Evolutionary conservation across 768 basidiomycete genomes (phyloP).

Genomic region (Gloeostereum incarnatum): DNA sequence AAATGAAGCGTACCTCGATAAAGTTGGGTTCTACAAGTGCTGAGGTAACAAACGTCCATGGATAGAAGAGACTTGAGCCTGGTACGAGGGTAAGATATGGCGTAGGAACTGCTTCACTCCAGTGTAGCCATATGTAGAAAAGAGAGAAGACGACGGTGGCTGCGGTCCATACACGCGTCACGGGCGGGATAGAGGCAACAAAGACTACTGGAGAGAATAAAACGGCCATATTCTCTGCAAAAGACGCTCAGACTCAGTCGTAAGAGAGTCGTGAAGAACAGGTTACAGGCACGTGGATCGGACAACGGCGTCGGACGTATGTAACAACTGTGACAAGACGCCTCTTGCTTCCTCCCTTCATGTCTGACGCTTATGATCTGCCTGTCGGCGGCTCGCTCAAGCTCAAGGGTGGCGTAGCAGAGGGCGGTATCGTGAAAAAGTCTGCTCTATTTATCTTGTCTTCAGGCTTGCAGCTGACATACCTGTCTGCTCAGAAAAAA

Average conservation of each 20-base stretch:
- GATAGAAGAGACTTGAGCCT: constrained; percentile 72
- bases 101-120: constrained; percentile 33
- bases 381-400: constrained; percentile 85
- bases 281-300: constrained; percentile 8
- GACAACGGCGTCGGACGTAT: too few relatives aligned
- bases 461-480: constrained; percentile 5
- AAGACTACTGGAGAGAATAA: constrained; percentile 64
- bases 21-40: constrained; percentile 79
- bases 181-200: constrained; percentile 65
- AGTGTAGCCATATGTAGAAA: constrained; percentile 57
- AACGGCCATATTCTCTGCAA: constrained; percentile 48
- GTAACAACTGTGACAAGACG: too few relatives aligned
- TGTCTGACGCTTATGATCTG: constrained; percentile 84
- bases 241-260: constrained; percentile 3
- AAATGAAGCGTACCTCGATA: constrained; percentile 65
- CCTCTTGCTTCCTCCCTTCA: constrained; percentile 17
- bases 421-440: constrained; percentile 82
- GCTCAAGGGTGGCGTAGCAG: constrained; percentile 73
- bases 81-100: constrained; percentile 79
- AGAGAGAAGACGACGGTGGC: constrained; percentile 50
- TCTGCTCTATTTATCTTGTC: constrained; percentile 21
- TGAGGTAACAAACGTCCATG: constrained; percentile 92
- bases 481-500: constrained; percentile 53
- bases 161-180: constrained; percentile 65
- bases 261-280: constrained; percentile 6